Conservation (phyloP, 805 yeast species). For the Candida maltosa region DNA sequence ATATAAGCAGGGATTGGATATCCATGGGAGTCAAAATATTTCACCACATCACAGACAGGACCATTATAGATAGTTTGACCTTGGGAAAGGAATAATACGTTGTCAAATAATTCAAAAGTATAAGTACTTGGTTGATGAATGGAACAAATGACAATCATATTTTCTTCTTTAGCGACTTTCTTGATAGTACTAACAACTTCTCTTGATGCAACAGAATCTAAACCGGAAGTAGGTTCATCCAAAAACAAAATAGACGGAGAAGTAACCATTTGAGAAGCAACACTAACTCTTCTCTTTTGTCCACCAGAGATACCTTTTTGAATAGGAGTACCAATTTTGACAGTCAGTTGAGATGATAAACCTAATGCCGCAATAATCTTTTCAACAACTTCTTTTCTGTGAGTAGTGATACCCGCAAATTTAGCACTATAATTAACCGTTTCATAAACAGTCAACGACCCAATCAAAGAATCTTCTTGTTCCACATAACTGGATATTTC, state of each 20-base stretch:
- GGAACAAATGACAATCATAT: constrained; percentile 86
- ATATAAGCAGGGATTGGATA: constrained; percentile 15
- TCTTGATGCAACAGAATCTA: constrained; percentile 90
- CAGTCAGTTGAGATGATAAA: constrained; percentile 72
- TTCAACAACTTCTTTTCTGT: constrained; percentile 77
- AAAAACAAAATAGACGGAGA: constrained; percentile 70
- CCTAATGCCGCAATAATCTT: constrained; percentile 85
- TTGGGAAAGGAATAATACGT: constrained; percentile 72
- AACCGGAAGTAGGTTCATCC: constrained; percentile 93
- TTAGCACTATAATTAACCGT: constrained; percentile 91
- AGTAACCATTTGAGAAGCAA: constrained; percentile 75
- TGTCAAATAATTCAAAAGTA: constrained; percentile 87
- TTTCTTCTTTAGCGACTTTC: constrained; percentile 71
- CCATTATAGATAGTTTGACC: constrained; percentile 91
- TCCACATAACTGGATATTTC: constrained; percentile 90
- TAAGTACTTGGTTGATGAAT: constrained; percentile 97
- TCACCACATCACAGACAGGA: constrained; percentile 8
- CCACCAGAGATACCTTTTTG: constrained; percentile 74
- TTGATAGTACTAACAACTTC: constrained; percentile 86
- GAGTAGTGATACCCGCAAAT: constrained; percentile 82
- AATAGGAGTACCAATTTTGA: constrained; percentile 86
- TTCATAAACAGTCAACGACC: constrained; percentile 93
- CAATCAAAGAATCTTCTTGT: constrained; percentile 87
- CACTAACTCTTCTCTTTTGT: constrained; percentile 79
- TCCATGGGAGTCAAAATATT: constrained; percentile 18